Evolutionary conservation across 768 basidiomycete species (phyloP).

Genomic region (Agaricus subrufescens): DNA sequence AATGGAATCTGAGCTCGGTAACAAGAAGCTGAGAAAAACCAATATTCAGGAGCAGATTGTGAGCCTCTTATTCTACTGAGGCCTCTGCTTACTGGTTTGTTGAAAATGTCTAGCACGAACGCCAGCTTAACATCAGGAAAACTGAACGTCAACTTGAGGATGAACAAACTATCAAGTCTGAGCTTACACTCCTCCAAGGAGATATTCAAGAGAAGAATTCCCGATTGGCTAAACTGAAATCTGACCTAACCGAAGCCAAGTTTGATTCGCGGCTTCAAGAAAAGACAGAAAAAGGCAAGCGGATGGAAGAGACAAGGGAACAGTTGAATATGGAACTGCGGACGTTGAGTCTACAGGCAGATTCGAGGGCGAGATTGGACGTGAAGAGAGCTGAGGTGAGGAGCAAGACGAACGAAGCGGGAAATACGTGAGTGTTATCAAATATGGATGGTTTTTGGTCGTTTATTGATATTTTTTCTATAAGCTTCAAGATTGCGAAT

Average conservation of each 20-base stretch:
- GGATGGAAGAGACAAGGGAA: slow-evolving; percentile 68
- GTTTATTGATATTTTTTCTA: too few relatives aligned
- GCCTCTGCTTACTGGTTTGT: background rate
- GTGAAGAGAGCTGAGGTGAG: slow-evolving; percentile 67
- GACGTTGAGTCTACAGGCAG: slow-evolving; percentile 71
- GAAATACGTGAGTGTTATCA: slow-evolving; percentile 51
- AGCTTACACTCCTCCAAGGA: slow-evolving; percentile 45
- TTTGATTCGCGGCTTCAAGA: slow-evolving; percentile 63
- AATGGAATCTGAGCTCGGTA: slow-evolving; percentile 51
- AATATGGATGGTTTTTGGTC: too few relatives aligned
- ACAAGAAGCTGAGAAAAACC: slow-evolving; percentile 48
- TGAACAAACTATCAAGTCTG: slow-evolving; percentile 47
- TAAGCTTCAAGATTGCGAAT: slow-evolving; percentile 60
- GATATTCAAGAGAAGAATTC: slow-evolving; percentile 70
- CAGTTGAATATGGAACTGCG: slow-evolving; percentile 66
- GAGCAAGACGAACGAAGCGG: slow-evolving; percentile 60
- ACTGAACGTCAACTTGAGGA: slow-evolving; percentile 55
- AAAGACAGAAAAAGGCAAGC: slow-evolving; percentile 45
- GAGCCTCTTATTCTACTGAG: slow-evolving; percentile 14
- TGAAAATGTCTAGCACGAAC: slow-evolving; percentile 36
- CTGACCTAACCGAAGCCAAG: slow-evolving; percentile 52
- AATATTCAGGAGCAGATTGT: slow-evolving; percentile 57
- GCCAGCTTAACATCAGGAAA: slow-evolving; percentile 44
- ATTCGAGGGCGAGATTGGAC: slow-evolving; percentile 73
- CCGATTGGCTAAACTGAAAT: slow-evolving; percentile 55